Evolutionary conservation across 2,329 filamentous ascomycete genomes (phyloP).

Genomic region (Bertia moriformis): DNA sequence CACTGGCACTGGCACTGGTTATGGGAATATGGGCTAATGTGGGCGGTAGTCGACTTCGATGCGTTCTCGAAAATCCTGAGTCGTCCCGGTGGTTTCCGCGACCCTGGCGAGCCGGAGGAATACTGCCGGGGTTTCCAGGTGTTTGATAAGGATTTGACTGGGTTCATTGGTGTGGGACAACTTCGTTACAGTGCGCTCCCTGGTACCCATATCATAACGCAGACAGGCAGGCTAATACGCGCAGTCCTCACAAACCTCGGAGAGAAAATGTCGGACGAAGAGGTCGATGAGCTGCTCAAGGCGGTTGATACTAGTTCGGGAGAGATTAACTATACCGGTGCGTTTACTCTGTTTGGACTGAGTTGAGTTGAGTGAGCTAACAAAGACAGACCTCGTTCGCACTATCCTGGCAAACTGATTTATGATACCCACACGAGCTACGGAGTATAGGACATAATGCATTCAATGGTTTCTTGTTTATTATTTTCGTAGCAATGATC

Average conservation of each 20-base stretch:
- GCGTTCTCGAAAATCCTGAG: conserved; percentile 56
- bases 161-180: conserved; percentile 57
- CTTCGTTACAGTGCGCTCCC: conserved; percentile 33
- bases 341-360: conserved; percentile 8
- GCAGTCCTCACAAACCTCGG: conserved; percentile 52
- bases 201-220: too few relatives aligned
- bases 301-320: conserved; percentile 54
- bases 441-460: too few relatives aligned
- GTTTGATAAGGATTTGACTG: conserved; percentile 58
- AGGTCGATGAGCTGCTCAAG: conserved; percentile 59
- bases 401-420: conserved; percentile 36
- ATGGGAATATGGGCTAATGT: background rate
- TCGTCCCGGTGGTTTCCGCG: conserved; percentile 56
- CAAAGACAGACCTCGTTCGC: conserved; percentile 30
- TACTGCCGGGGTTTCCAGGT: conserved; percentile 61
- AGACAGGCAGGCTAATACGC: too few relatives aligned
- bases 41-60: conserved; percentile 47
- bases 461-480: background rate
- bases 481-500: background rate
- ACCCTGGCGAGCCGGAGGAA: conserved; percentile 56
- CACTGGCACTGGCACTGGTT: too few relatives aligned
- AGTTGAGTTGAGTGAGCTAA: background rate
- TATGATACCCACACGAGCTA: background rate
- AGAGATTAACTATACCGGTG: conserved; percentile 56
- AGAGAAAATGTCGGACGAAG: conserved; percentile 61